phyloP scores from a whole-genome alignment of 768 basidiomycete genomes.

The Tylopilus sp. region DNA sequence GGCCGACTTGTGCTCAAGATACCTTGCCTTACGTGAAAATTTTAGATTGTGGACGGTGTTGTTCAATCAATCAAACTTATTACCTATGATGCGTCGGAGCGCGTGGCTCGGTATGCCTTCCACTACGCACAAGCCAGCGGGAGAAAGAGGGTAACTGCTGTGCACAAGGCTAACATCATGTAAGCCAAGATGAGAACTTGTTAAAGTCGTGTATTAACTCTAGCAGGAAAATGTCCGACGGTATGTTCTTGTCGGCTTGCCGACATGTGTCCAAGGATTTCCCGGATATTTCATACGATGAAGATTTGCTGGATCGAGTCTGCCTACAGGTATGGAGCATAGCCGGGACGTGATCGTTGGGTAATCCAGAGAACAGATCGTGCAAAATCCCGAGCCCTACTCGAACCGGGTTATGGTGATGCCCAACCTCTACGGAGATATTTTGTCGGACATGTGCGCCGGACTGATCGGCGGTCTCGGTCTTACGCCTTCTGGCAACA shows the following conservation, averaged over 20 bases:
- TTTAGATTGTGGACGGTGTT: slow-evolving; percentile 91
- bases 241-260: slow-evolving; percentile 98
- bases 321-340: slow-evolving; percentile 71
- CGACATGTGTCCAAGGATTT: slow-evolving; percentile 94
- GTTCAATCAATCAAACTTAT: slow-evolving; percentile 99
- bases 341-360: not conserved
- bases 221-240: slow-evolving; percentile 98
- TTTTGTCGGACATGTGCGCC: slow-evolving; percentile 97
- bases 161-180: slow-evolving; percentile 99
- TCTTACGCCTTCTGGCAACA: slow-evolving; percentile 96
- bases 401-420: slow-evolving; percentile 99
- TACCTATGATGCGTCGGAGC: slow-evolving; percentile 97
- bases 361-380: slow-evolving; percentile 52
- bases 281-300: slow-evolving; percentile 91
- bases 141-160: slow-evolving; percentile 91
- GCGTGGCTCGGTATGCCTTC: slow-evolving; percentile 98
- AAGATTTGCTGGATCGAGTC: slow-evolving; percentile 94
- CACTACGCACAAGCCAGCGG: slow-evolving; percentile 90
- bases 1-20: slow-evolving; percentile 10
- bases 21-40: slow-evolving; percentile 11
- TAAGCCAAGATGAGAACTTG: slow-evolving; percentile 35
- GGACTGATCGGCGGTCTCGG: slow-evolving; percentile 98
- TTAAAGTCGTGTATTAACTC: slow-evolving; percentile 12
- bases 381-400: slow-evolving; percentile 90
- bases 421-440: slow-evolving; percentile 97